Conservation (phyloP, 768 basidiomycete genomes). For the Naematelia encephala region DNA sequence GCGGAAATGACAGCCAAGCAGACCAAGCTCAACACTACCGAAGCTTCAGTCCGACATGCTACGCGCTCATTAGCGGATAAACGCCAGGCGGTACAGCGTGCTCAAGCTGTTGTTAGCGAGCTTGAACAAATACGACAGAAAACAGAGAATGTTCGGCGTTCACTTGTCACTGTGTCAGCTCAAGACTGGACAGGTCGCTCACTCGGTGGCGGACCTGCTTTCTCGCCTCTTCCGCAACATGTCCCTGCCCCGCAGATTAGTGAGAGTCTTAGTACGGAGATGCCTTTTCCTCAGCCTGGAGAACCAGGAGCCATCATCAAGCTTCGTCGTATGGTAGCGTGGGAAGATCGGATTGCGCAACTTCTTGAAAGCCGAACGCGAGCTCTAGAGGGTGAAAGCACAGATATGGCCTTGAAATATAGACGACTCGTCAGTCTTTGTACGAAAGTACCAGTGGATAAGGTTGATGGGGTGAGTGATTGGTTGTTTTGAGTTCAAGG, state of each 20-base stretch:
- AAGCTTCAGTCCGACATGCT: constrained; percentile 78
- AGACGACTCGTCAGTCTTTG: constrained; percentile 86
- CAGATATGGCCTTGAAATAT: constrained; percentile 86
- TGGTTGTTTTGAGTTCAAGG: too few relatives aligned
- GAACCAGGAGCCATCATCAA: constrained; percentile 61
- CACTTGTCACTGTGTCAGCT: constrained; percentile 58
- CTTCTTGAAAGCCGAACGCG: constrained; percentile 68
- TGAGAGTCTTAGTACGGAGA: constrained; percentile 57
- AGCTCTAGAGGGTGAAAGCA: constrained; percentile 70
- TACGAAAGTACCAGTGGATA: constrained; percentile 78
- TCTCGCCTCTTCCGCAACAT: background rate
- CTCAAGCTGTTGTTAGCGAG: constrained; percentile 70
- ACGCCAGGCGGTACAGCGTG: constrained; percentile 73
- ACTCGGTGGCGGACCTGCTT: background rate
- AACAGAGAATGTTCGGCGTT: constrained; percentile 77
- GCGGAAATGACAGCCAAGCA: constrained; percentile 81
- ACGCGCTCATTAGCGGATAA: constrained; percentile 88
- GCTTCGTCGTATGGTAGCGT: constrained; percentile 71
- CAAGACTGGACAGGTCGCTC: constrained; percentile 60
- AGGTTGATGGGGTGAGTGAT: constrained; percentile 80
- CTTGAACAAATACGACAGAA: constrained; percentile 78
- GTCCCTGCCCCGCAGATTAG: background rate
- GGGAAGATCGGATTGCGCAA: constrained; percentile 76
- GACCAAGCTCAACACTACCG: constrained; percentile 79
- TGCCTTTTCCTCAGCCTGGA: constrained; percentile 19